Evolutionary conservation across 108 stramenopile genomes (phyloP).

Genomic region (Epithemia pelagica): DNA sequence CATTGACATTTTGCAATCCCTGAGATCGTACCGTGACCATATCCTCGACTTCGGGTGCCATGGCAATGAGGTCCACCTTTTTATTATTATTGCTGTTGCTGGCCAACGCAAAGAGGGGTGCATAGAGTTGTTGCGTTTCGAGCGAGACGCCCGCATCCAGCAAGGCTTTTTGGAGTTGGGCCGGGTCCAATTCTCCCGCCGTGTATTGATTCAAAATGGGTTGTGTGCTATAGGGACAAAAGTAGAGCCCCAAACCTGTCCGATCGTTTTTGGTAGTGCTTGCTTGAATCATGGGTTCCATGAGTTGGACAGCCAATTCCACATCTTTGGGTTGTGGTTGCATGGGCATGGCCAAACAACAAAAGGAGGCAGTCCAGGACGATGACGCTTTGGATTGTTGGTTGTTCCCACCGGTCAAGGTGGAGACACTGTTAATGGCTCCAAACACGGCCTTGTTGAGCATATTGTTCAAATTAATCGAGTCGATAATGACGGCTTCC

Average conservation of each 20-base stretch:
- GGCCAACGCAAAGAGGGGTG: slow-evolving; percentile 55
- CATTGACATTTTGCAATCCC: slow-evolving; percentile 61
- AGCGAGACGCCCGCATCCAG: slow-evolving; percentile 26
- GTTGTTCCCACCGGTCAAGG: slow-evolving; percentile 2
- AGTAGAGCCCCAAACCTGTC: slow-evolving; percentile 62
- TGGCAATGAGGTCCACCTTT: slow-evolving; percentile 41
- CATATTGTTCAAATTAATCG: slow-evolving; percentile 69
- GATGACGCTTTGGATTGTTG: background rate
- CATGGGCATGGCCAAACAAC: slow-evolving; percentile 58
- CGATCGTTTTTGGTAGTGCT: slow-evolving; percentile 17
- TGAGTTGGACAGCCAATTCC: slow-evolving; percentile 27
- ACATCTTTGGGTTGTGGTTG: slow-evolving; percentile 35
- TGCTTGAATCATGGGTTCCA: slow-evolving; percentile 30
- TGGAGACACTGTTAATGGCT: slow-evolving; percentile 35
- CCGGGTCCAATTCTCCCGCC: slow-evolving; percentile 6
- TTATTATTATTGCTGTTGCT: slow-evolving; percentile 25
- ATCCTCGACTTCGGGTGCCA: slow-evolving; percentile 58
- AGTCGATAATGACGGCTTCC: slow-evolving; percentile 45
- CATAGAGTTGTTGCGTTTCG: slow-evolving; percentile 25
- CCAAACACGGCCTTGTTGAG: slow-evolving; percentile 78
- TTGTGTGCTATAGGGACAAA: slow-evolving; percentile 47
- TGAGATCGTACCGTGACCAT: slow-evolving; percentile 35
- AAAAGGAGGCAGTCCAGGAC: slow-evolving; percentile 42
- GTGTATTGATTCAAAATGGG: slow-evolving; percentile 49
- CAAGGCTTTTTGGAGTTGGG: slow-evolving; percentile 26